Conservation (phyloP, 139 green algal genomes). For the Chlamydomonas sp. region DNA sequence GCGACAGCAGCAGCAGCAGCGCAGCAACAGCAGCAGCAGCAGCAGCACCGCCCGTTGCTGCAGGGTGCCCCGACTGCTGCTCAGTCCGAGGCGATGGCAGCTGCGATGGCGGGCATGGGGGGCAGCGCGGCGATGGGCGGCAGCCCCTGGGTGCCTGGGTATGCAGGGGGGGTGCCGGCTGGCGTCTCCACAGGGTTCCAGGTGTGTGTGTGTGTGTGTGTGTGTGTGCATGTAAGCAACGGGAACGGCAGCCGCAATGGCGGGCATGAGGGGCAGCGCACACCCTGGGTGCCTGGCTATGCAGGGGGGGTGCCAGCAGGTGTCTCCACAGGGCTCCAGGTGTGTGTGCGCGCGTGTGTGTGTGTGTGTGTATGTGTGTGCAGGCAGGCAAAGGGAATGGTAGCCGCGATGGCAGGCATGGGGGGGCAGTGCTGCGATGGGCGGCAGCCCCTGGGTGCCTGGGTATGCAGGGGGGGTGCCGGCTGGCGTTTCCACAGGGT, state of each 20-base stretch:
- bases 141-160: background rate
- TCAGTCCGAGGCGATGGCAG: background rate
- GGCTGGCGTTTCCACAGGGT: background rate
- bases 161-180: background rate
- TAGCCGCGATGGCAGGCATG: too few relatives aligned
- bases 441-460: background rate
- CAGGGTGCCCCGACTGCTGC: background rate
- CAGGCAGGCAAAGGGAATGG: too few relatives aligned
- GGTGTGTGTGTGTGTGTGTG: too few relatives aligned
- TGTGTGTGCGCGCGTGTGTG: too few relatives aligned
- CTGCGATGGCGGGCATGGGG: background rate
- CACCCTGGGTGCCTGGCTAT: too few relatives aligned
- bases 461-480: background rate
- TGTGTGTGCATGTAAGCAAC: too few relatives aligned
- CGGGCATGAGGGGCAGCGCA: too few relatives aligned
- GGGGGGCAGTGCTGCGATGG: too few relatives aligned
- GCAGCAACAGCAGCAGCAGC: background rate
- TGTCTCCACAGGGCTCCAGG: too few relatives aligned
- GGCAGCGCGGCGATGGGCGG: background rate
- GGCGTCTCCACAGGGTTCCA: background rate
- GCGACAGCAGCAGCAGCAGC: background rate
- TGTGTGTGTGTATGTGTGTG: too few relatives aligned
- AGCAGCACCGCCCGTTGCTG: constrained; percentile 1
- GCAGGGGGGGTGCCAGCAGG: too few relatives aligned
- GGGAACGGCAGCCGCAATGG: too few relatives aligned